Conservation (phyloP, 345 rosid genomes). For the Hibiscus tridactylites region DNA sequence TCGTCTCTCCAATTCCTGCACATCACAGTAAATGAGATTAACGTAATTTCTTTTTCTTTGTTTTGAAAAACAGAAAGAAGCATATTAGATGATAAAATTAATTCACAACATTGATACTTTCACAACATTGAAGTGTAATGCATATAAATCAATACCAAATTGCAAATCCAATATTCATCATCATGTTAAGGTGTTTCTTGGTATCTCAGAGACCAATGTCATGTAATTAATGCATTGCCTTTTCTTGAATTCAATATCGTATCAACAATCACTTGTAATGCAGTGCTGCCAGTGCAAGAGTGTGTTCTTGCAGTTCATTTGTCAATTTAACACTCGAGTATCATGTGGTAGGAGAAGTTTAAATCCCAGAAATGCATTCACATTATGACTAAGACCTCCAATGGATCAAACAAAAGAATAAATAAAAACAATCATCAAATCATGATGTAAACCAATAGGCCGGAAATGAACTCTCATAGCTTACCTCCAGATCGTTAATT, state of each 20-base stretch:
- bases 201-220: not conserved
- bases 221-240: not conserved
- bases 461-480: slow-evolving; percentile 4
- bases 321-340: not conserved
- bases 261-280: not conserved
- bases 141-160: not conserved
- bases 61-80: not conserved
- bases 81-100: not conserved
- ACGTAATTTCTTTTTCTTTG: not conserved
- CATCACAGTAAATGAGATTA: not conserved
- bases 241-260: not conserved
- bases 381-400: not conserved
- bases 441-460: not conserved
- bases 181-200: slow-evolving; percentile 2
- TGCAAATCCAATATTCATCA: not conserved
- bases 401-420: not conserved
- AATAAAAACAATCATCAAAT: slow-evolving; percentile 1
- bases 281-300: not conserved
- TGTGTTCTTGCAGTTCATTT: not conserved
- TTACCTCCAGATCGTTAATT: slow-evolving; percentile 73
- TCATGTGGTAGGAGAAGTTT: not conserved
- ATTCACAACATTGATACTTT: not conserved
- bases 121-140: not conserved
- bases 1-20: slow-evolving; percentile 73
- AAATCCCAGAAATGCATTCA: not conserved